Evolutionary conservation across 1,284 basidiomycete genomes (phyloP).

Genomic region (Baeospora myosura): DNA sequence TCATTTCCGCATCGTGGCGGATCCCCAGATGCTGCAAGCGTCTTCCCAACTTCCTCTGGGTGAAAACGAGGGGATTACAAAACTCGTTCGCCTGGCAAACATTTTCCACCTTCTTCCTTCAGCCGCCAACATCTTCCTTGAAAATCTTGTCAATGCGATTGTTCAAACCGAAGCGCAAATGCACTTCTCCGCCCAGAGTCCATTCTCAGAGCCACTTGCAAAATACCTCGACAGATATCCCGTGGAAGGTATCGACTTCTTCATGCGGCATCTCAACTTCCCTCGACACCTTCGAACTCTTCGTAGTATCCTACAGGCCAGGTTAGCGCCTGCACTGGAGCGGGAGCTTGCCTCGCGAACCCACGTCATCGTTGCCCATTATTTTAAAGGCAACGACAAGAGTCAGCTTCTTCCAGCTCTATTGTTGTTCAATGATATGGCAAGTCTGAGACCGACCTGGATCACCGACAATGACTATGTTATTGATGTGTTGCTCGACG

Average conservation of each 20-base stretch:
- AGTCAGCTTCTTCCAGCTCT: slow-evolving; percentile 62
- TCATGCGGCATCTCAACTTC: slow-evolving; percentile 74
- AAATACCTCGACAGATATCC: slow-evolving; percentile 91
- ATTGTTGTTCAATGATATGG: slow-evolving; percentile 73
- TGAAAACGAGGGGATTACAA: slow-evolving; percentile 88
- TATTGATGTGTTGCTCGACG: slow-evolving; percentile 59
- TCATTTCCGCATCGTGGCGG: slow-evolving; percentile 88
- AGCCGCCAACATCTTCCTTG: slow-evolving; percentile 88
- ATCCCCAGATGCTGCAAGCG: slow-evolving; percentile 75
- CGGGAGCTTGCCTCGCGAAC: slow-evolving; percentile 68
- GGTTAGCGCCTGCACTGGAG: slow-evolving; percentile 69
- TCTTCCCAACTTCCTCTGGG: slow-evolving; percentile 74
- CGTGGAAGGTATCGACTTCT: slow-evolving; percentile 76
- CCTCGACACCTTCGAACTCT: slow-evolving; percentile 74
- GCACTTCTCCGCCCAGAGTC: slow-evolving; percentile 84
- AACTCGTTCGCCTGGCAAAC: slow-evolving; percentile 90
- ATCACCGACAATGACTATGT: slow-evolving; percentile 59
- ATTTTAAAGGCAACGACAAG: slow-evolving; percentile 50
- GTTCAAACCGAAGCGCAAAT: slow-evolving; percentile 93
- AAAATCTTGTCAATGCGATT: slow-evolving; percentile 78
- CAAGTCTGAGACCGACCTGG: slow-evolving; percentile 65
- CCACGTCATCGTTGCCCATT: slow-evolving; percentile 51
- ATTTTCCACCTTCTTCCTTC: slow-evolving; percentile 95
- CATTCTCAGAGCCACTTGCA: slow-evolving; percentile 91
- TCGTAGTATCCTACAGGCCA: slow-evolving; percentile 74